These are phyloP conservation scores for Paecilomyces sp. DNA, from an alignment of 2,329 filamentous ascomycete genomes.

Conservation along the genomic window DNA sequence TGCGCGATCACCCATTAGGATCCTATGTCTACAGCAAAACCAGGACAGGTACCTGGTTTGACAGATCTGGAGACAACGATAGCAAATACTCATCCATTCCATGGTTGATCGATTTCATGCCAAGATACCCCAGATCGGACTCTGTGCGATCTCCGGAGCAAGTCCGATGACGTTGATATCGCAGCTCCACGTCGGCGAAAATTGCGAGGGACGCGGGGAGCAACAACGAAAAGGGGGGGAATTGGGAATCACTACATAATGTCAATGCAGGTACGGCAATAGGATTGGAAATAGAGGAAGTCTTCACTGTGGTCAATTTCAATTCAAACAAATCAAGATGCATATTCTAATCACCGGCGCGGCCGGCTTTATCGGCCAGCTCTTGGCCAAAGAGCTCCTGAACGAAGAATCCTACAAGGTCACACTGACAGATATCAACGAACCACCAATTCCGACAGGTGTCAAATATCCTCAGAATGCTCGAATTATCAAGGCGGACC, in stretches of 20 bases:
- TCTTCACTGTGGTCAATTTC: neutral
- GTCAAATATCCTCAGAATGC: slow-evolving; percentile 45
- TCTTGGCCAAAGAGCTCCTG: slow-evolving; percentile 51
- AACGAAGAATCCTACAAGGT: slow-evolving; percentile 41
- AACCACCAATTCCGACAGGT: slow-evolving; percentile 44
- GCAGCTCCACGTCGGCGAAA: neutral
- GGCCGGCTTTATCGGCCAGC: slow-evolving; percentile 58
- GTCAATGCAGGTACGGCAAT: neutral
- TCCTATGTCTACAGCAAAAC: neutral
- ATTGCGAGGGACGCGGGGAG: slow-evolving; percentile 1
- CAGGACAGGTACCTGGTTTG: neutral
- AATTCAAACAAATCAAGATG: slow-evolving; percentile 16
- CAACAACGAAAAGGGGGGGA: neutral
- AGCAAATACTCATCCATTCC: neutral
- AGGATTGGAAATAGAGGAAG: neutral
- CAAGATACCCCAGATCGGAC: neutral
- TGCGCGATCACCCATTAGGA: neutral
- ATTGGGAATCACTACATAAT: neutral
- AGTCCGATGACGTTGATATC: slow-evolving; percentile 4
- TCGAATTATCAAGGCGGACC: slow-evolving; percentile 45
- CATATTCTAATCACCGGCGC: slow-evolving; percentile 58
- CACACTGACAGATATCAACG: slow-evolving; percentile 51
- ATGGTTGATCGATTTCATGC: neutral
- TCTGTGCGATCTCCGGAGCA: slow-evolving; percentile 3
- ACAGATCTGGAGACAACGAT: neutral